phyloP scores from a whole-genome alignment of 192 early-diverging fungal species.

The Coemansia sp. region DNA sequence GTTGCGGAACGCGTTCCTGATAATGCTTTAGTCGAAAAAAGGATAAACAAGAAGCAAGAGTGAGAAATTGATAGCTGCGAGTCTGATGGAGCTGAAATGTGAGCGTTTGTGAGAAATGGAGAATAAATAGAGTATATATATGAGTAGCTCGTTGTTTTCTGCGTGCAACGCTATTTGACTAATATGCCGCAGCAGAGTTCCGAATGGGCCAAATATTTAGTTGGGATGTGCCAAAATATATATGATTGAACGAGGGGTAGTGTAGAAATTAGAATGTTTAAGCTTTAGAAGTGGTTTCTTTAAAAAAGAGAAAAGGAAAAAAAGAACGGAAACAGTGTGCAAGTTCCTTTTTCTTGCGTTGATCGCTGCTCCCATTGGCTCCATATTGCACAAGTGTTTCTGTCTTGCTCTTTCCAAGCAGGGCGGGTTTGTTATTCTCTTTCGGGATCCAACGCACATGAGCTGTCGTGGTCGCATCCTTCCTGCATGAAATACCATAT shows the following conservation, averaged over 20 bases:
- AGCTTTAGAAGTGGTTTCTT: background rate
- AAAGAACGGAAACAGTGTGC: background rate
- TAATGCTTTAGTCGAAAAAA: background rate
- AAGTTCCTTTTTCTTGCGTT: background rate
- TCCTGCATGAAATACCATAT: background rate
- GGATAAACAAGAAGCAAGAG: background rate
- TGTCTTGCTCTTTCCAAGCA: background rate
- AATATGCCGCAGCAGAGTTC: background rate
- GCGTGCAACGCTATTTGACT: background rate
- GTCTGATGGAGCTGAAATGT: background rate
- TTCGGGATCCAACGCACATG: background rate
- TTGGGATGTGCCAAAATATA: background rate
- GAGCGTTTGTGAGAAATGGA: background rate
- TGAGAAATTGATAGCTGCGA: background rate
- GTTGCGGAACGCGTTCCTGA: background rate
- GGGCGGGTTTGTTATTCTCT: background rate
- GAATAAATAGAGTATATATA: background rate
- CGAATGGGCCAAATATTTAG: background rate
- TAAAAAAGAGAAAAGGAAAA: slow-evolving; percentile 6
- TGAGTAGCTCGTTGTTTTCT: background rate
- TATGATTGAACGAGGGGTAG: background rate
- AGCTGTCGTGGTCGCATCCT: too few species aligned
- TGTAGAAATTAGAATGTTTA: background rate
- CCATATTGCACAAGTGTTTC: background rate
- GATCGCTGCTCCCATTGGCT: background rate